phyloP scores from a whole-genome alignment of 768 basidiomycete species.

The Trametes cingulata region DNA sequence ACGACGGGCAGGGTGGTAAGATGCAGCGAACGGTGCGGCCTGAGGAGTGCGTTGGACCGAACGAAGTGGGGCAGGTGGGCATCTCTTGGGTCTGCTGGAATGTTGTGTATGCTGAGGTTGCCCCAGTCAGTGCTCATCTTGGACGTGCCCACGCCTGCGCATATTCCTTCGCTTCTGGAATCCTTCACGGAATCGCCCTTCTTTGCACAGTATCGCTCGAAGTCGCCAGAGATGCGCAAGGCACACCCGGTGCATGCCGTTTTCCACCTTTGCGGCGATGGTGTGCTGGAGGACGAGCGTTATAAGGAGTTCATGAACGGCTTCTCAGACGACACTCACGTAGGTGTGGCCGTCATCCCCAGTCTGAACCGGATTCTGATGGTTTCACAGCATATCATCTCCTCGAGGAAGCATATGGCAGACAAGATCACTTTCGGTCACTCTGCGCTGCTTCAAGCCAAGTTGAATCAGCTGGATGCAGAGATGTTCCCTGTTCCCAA shows the following conservation, averaged over 20 bases:
- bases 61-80: slow-evolving; percentile 50
- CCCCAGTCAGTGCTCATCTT: slow-evolving; percentile 59
- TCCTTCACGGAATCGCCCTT: slow-evolving; percentile 49
- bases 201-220: slow-evolving; percentile 51
- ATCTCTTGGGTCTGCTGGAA: neutral
- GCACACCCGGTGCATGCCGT: slow-evolving; percentile 52
- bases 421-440: slow-evolving; percentile 77
- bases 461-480: slow-evolving; percentile 69
- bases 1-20: slow-evolving; percentile 44
- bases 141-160: slow-evolving; percentile 64
- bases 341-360: slow-evolving; percentile 37
- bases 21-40: slow-evolving; percentile 53
- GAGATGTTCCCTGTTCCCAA: slow-evolving; percentile 73
- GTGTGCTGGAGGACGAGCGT: slow-evolving; percentile 65
- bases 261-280: slow-evolving; percentile 72
- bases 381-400: slow-evolving; percentile 65
- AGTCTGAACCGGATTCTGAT: neutral
- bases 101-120: neutral
- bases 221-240: slow-evolving; percentile 39
- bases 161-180: slow-evolving; percentile 53
- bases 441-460: slow-evolving; percentile 69
- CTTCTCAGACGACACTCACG: slow-evolving; percentile 62
- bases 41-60: slow-evolving; percentile 60
- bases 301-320: slow-evolving; percentile 74
- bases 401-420: slow-evolving; percentile 59